Evolutionary conservation across 2,329 filamentous ascomycete species (phyloP).

Genomic region (Trichoderma lentiforme): DNA sequence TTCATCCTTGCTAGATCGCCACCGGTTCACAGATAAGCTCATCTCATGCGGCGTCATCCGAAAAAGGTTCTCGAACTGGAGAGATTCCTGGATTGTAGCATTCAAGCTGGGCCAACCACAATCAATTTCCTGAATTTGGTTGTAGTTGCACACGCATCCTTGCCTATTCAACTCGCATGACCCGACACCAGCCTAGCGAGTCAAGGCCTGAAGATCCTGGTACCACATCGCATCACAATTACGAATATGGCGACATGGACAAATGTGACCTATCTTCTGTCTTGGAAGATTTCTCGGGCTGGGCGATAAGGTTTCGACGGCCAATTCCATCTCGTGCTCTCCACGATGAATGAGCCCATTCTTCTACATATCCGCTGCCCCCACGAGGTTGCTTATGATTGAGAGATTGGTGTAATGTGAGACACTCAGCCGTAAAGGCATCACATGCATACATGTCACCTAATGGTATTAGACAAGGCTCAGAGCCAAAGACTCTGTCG

Average conservation of each 20-base stretch:
- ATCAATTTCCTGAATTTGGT: background rate
- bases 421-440: background rate
- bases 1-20: background rate
- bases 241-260: constrained; percentile 14
- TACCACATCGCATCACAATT: constrained; percentile 14
- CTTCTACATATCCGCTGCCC: background rate
- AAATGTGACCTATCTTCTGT: background rate
- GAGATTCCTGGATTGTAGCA: background rate
- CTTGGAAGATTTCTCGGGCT: background rate
- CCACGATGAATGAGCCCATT: background rate
- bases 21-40: background rate
- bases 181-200: background rate
- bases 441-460: background rate
- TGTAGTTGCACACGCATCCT: background rate
- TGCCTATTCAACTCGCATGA: background rate
- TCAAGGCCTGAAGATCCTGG: background rate
- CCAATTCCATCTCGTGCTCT: background rate
- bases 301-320: background rate
- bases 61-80: background rate
- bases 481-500: background rate
- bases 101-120: background rate
- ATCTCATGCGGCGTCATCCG: background rate
- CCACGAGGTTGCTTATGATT: background rate
- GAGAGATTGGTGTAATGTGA: background rate
- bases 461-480: background rate